Evolutionary conservation across 2,329 filamentous ascomycete genomes (phyloP), one percentile per base, ranked within the genome.

Genomic region (Geosmithia morbida): DNA sequence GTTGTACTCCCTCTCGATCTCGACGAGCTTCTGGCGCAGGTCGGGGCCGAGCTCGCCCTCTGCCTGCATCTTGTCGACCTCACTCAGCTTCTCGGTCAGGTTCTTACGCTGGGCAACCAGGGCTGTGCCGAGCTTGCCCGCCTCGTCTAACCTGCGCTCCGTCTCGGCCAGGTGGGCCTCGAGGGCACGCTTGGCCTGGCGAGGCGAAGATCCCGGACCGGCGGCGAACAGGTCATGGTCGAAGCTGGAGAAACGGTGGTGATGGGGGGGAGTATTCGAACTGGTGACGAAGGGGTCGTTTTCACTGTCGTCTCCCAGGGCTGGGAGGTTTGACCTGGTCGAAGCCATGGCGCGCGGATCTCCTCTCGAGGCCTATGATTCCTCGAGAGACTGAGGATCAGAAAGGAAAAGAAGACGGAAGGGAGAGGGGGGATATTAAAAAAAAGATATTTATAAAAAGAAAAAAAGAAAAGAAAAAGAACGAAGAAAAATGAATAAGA

Each of bases 1-100:
- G 61, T 94, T 90, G 67, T 94, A 97, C 59, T 98, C 92, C 62
- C 80, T 86, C 63, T 98, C 92, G 50, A 98, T 80, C 52, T 94
- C 88, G 14, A 79, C 74, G 47, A 98, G 74, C 65, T 85, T 88
- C 57, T 83, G 77, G 50, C 85, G 85, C 56, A 98, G 69, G 54
- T 95, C 89, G 3, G 85, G 80, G 0, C 83, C 82, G 46, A 97
- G 79, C 51, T 95, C 85, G 20, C 78, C 79, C 54, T 92, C 85
- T 43, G 77, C 72, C 57, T 87, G 74, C 50, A 86, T 71, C 58
- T 82, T 79, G 56, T 94, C 86, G 2, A 98, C 82, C 58, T 97
- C 88, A 55, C 82, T 81, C 49, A 98, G 66, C 54, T 85, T 82
- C 43, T 94, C 85, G 42, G 80, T 77, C 49, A 98, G 74, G 52